A percentile compares a stretch with the other conserved stretches of the same genome.
Evolutionary conservation across 306 rosid genomes (phyloP).

Genomic region (Cucurbita ficifolia): DNA sequence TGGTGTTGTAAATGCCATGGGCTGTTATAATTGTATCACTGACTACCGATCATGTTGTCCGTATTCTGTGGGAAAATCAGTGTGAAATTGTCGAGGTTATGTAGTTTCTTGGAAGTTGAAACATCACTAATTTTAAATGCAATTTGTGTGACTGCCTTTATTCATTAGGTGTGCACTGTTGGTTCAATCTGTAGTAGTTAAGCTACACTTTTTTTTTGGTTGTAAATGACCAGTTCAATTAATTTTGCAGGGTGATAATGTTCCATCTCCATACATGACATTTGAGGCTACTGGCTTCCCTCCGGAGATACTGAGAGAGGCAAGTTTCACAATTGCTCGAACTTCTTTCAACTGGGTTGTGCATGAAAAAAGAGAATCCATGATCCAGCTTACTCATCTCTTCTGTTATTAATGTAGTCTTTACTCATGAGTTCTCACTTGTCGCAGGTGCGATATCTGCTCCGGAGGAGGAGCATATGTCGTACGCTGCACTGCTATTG

Average conservation of each 20-base stretch:
- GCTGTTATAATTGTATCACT: neutral
- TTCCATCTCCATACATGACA: constrained; percentile 88
- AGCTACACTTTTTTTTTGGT: neutral
- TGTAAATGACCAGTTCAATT: neutral
- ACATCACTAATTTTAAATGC: neutral
- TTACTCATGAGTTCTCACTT: constrained; percentile 80
- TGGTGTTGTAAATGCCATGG: neutral
- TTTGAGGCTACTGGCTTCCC: constrained; percentile 92
- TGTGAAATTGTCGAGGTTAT: neutral
- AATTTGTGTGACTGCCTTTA: neutral
- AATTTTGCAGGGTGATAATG: constrained; percentile 70
- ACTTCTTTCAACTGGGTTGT: neutral
- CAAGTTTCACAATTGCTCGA: constrained; percentile 22
- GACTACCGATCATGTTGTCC: neutral
- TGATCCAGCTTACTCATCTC: constrained; percentile 11
- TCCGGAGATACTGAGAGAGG: constrained; percentile 91
- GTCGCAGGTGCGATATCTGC: constrained; percentile 99
- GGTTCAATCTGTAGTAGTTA: neutral
- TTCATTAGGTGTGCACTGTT: neutral
- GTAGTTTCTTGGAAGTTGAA: neutral
- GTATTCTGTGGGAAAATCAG: neutral
- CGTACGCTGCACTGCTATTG: constrained; percentile 99
- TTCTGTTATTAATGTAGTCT: constrained; percentile 11
- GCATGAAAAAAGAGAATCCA: neutral
- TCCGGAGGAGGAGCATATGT: constrained; percentile 99